Percentiles rank a stretch among this genome's conserved stretches.
These are phyloP conservation scores for Isabelozyma pseudorhagii DNA, from an alignment of 805 yeast species.

Conservation along the genomic window DNA sequence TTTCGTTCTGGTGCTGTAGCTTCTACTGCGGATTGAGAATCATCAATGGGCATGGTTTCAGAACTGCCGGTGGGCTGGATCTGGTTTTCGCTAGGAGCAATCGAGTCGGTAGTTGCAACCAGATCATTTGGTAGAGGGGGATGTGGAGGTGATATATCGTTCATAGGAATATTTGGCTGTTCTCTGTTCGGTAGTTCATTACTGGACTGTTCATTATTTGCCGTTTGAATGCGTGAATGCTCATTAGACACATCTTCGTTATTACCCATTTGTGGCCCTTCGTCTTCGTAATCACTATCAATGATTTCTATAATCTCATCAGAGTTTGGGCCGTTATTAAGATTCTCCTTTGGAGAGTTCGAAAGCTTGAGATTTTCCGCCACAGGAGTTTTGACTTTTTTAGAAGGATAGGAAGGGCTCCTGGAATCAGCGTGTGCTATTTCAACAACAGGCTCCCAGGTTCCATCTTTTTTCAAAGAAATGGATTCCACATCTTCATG, in stretches of 20 bases:
- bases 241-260: neutral
- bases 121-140: too few species aligned
- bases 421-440: constrained; percentile 5
- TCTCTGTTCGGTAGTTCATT: too few species aligned
- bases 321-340: neutral
- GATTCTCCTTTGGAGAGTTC: neutral
- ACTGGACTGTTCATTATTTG: too few species aligned
- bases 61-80: too few species aligned
- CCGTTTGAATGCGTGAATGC: too few species aligned
- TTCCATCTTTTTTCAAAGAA: constrained; percentile 66
- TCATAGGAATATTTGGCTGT: too few species aligned
- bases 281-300: constrained; percentile 5
- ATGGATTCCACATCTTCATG: constrained; percentile 60
- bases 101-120: too few species aligned
- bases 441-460: constrained; percentile 50
- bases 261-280: neutral
- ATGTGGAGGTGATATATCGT: too few species aligned
- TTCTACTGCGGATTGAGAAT: too few species aligned
- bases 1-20: neutral
- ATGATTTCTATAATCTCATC: constrained; percentile 3
- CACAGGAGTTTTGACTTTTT: neutral
- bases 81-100: too few species aligned
- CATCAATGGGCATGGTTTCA: too few species aligned
- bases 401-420: neutral
- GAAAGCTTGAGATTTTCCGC: neutral